Evolutionary conservation across 768 basidiomycete genomes (phyloP).

Genomic region (Albatrellus ellisii): DNA sequence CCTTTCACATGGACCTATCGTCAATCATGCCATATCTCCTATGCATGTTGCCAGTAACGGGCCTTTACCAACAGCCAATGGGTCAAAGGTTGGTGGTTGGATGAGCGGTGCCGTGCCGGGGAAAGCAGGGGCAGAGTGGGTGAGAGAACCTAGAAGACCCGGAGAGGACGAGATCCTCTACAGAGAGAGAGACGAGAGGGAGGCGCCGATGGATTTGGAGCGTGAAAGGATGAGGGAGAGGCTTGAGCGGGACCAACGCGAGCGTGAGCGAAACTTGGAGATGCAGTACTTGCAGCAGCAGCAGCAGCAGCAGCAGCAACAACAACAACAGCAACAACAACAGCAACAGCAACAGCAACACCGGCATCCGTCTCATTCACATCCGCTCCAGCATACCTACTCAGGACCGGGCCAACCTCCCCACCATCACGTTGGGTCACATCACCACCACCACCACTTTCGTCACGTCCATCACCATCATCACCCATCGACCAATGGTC

Average conservation of each 20-base stretch:
- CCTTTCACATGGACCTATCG: background rate
- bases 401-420: constrained; percentile 10
- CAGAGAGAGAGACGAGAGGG: constrained; percentile 12
- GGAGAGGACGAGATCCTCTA: constrained; percentile 8
- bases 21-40: constrained; percentile 1
- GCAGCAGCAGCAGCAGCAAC: constrained; percentile 12
- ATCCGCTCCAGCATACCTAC: no score
- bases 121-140: constrained; percentile 4
- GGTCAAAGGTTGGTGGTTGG: constrained; percentile 5
- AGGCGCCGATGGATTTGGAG: constrained; percentile 15
- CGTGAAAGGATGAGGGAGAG: constrained; percentile 13
- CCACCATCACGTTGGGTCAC: constrained; percentile 11
- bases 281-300: constrained; percentile 13
- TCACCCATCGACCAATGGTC: constrained; percentile 14
- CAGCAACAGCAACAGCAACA: constrained; percentile 13
- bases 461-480: constrained; percentile 23
- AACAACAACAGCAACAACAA: constrained; percentile 13
- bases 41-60: background rate
- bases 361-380: constrained; percentile 3
- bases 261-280: constrained; percentile 17
- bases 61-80: constrained; percentile 6
- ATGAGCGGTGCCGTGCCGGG: background rate
- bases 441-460: constrained; percentile 21
- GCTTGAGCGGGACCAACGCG: constrained; percentile 15
- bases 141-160: constrained; percentile 6